Evolutionary conservation across 768 basidiomycete genomes (phyloP).

Genomic region (Boletus tomentosulus): DNA sequence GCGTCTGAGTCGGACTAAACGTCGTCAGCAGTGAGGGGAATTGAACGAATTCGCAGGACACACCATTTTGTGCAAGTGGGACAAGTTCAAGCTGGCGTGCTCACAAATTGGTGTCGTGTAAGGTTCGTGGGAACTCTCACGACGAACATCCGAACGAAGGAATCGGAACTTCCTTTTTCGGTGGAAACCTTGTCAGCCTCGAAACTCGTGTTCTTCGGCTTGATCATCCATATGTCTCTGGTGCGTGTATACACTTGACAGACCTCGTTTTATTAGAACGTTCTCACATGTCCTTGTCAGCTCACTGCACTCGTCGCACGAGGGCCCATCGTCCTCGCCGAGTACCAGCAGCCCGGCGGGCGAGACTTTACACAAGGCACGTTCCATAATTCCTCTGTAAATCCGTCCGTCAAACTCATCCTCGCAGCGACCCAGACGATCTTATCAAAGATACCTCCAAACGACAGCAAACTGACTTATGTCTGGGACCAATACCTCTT

Average conservation of each 20-base stretch:
- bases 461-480: slow-evolving; percentile 78
- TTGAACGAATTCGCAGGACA: slow-evolving; percentile 6
- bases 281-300: slow-evolving; percentile 31
- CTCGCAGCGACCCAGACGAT: slow-evolving; percentile 77
- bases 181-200: neutral
- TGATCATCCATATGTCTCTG: slow-evolving; percentile 23
- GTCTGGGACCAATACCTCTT: slow-evolving; percentile 93
- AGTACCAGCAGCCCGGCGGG: slow-evolving; percentile 68
- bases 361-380: slow-evolving; percentile 88
- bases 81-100: slow-evolving; percentile 2
- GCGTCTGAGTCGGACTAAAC: slow-evolving; percentile 80
- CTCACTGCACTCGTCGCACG: slow-evolving; percentile 84
- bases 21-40: neutral
- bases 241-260: no score
- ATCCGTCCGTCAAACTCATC: neutral
- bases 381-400: slow-evolving; percentile 9
- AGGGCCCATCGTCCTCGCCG: slow-evolving; percentile 78
- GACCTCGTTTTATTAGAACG: neutral
- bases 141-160: neutral
- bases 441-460: slow-evolving; percentile 91
- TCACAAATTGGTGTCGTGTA: slow-evolving; percentile 20
- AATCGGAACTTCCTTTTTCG: slow-evolving; percentile 19
- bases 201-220: neutral
- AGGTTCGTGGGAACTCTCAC: slow-evolving; percentile 20
- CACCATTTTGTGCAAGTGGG: slow-evolving; percentile 29